Evolutionary conservation across 257 asterid genomes (phyloP).

Genomic region (Apocynum venetum): DNA sequence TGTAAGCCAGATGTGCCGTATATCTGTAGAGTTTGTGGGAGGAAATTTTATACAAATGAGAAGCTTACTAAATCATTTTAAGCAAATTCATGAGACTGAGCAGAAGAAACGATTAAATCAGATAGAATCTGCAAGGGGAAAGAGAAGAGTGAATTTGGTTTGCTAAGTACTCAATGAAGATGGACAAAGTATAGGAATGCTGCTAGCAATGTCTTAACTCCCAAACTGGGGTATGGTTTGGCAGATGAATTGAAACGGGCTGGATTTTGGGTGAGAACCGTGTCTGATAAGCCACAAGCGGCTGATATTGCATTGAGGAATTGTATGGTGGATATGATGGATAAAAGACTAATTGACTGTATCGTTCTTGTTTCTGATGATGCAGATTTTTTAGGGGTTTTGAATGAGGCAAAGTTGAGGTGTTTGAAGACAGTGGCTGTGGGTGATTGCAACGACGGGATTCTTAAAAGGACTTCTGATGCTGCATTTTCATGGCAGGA

Average conservation of each 20-base stretch:
- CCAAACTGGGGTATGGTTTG: conserved; percentile 72
- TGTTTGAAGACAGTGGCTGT: conserved; percentile 86
- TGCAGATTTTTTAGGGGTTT: conserved; percentile 60
- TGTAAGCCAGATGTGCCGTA: conserved; percentile 57
- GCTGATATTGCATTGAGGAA: conserved; percentile 66
- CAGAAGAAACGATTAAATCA: conserved; percentile 67
- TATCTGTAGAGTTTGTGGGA: conserved; percentile 79
- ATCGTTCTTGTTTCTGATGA: conserved; percentile 85
- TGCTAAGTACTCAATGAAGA: conserved; percentile 65
- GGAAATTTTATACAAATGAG: conserved; percentile 65
- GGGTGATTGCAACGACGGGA: conserved; percentile 62
- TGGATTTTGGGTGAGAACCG: conserved; percentile 74
- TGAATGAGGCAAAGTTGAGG: conserved; percentile 76
- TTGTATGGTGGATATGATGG: conserved; percentile 80
- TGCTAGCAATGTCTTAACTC: conserved; percentile 64
- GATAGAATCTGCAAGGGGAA: conserved; percentile 84
- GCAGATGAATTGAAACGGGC: conserved; percentile 78
- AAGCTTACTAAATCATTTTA: conserved; percentile 69
- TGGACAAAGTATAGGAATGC: conserved; percentile 83
- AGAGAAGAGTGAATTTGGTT: conserved; percentile 69
- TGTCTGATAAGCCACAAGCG: conserved; percentile 71
- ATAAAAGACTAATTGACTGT: conserved; percentile 51
- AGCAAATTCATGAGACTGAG: conserved; percentile 79
- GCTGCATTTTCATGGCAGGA: conserved; percentile 86
- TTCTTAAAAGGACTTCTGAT: conserved; percentile 67